Evolutionary conservation across 2,329 filamentous ascomycete species (phyloP).

Genomic region (Trichophyton equinum): DNA sequence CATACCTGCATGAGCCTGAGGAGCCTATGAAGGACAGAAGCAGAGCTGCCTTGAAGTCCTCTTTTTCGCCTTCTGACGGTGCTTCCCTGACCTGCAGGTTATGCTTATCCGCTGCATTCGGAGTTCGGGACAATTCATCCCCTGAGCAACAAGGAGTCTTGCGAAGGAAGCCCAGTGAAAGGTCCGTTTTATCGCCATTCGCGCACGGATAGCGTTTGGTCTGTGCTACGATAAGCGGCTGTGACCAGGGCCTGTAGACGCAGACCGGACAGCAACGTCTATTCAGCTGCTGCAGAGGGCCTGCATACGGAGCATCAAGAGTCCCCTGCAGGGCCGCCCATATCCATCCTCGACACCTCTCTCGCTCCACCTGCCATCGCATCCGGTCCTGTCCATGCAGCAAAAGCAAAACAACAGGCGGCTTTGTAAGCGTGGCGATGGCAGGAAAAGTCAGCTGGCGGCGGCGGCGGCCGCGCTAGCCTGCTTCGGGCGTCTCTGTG

Average conservation of each 20-base stretch:
- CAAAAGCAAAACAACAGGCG: background rate
- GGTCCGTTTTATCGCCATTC: background rate
- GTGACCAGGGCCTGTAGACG: background rate
- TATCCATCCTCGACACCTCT: background rate
- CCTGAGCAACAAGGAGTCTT: background rate
- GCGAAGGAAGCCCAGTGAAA: background rate
- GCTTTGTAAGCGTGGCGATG: slow-evolving; percentile 2
- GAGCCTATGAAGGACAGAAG: background rate
- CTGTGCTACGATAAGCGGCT: background rate
- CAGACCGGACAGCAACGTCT: background rate
- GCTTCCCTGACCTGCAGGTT: background rate
- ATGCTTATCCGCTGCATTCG: background rate
- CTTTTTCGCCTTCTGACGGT: background rate
- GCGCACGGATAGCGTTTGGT: background rate
- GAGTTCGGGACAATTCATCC: background rate
- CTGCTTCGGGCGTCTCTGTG: slow-evolving; percentile 3
- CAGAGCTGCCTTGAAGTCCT: background rate
- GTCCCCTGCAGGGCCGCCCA: background rate
- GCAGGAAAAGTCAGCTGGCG: background rate
- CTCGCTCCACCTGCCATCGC: too few relatives aligned
- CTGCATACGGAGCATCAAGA: background rate
- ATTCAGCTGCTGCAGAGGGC: background rate
- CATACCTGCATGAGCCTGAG: background rate
- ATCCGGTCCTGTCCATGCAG: too few relatives aligned
- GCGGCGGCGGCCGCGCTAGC: slow-evolving; percentile 5